Evolutionary conservation across 164 flowering plant species (phyloP), one percentile per base, ranked within the genome.

Genomic region (Umbellularia californica): DNA sequence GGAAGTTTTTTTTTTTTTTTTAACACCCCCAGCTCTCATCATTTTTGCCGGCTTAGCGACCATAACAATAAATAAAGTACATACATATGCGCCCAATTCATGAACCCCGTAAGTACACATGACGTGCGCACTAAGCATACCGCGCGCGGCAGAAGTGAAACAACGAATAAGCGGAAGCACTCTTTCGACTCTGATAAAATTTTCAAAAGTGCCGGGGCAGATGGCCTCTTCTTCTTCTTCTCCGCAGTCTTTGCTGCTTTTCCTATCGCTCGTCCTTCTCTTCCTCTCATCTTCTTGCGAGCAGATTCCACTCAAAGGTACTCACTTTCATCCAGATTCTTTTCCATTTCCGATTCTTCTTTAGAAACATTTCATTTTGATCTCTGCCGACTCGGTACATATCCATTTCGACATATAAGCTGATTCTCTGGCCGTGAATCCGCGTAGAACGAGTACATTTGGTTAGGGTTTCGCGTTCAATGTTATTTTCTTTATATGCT

Each of bases 291-390:
- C 50, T 22, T 64, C 74, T 63, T 10, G 33, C 20, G 10, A 41
- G 24, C 69, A 24, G 12, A 4, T 64, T 14, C 2, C 70, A 6
- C 7, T 77, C 58, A 77, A 69, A 77, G 78, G 83, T 81, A 73
- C 28, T 28, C 67, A 19, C 58, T 52, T 5, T 6, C 17, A 0
- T 66, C 35, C 23, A 5, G 17, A 27, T 52, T 50, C 25, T 5
- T 72, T 35, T 30, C 27, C 15, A 13, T 23, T 52, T 65, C 60
- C 11, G 25, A 19, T 47, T n/a, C 20, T 1, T 20, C 28, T 67
- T 30, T 30, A 14, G 47, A 19, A 30, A 14, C 0, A 15, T 67
- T 67, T 67, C 67, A 24, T 12, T 64, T 5, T 41, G 47, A 41
- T 41, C 47, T 41, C 47, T 7, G 47, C 47, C 2, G 47, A 41